Conservation (phyloP, 805 yeast species). For the Yarrowia hollandica region DNA sequence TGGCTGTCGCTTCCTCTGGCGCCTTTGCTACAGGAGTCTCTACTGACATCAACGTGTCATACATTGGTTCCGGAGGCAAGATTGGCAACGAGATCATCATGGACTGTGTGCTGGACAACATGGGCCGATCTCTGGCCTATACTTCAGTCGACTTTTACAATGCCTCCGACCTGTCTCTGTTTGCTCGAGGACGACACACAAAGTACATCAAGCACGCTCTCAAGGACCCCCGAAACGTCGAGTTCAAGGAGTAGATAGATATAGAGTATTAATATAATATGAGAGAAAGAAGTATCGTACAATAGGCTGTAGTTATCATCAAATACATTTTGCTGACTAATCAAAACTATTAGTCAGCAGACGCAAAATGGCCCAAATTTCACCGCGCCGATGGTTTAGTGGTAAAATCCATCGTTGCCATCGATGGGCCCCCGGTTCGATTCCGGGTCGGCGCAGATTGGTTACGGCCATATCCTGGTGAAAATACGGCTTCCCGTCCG, state of each 20-base stretch:
- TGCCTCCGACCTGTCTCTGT: slow-evolving; percentile 34
- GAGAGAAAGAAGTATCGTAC: too few relatives aligned
- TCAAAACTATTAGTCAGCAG: too few relatives aligned
- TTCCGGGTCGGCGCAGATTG: background rate
- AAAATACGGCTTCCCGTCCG: slow-evolving; percentile 18
- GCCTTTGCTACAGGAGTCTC: slow-evolving; percentile 47
- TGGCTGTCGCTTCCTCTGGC: slow-evolving; percentile 47
- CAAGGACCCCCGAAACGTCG: slow-evolving; percentile 32
- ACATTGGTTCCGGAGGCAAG: slow-evolving; percentile 44
- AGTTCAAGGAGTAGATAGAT: background rate
- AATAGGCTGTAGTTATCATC: too few relatives aligned
- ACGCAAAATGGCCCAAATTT: too few relatives aligned
- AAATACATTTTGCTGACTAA: too few relatives aligned
- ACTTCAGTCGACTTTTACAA: slow-evolving; percentile 44
- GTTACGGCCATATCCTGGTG: slow-evolving; percentile 22
- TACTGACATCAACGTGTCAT: slow-evolving; percentile 46
- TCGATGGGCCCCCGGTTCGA: background rate
- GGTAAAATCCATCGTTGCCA: background rate
- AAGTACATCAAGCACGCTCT: slow-evolving; percentile 44
- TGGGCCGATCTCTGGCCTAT: slow-evolving; percentile 47
- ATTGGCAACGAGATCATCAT: slow-evolving; percentile 33
- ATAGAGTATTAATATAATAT: too few relatives aligned
- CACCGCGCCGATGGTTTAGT: too few relatives aligned
- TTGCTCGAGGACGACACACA: slow-evolving; percentile 49
- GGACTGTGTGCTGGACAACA: slow-evolving; percentile 41